Evolutionary conservation across 495 filamentous ascomycete genomes (phyloP).

Genomic region (Jackrogersella minutella): DNA sequence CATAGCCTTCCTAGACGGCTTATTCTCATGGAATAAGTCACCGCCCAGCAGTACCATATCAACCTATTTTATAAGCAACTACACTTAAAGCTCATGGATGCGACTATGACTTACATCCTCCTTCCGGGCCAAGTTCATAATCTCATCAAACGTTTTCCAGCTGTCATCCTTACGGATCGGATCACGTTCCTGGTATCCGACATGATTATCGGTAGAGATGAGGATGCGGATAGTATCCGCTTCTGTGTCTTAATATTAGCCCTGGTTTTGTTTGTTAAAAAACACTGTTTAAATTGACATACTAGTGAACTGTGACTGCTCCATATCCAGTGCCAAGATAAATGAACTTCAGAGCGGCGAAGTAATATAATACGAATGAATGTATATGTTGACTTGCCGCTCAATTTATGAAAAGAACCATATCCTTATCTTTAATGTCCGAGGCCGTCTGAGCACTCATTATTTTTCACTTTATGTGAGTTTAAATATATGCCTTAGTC

Average conservation of each 20-base stretch:
- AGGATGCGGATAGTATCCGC: slow-evolving; percentile 95
- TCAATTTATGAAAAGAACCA: not conserved
- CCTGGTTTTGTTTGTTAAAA: not conserved
- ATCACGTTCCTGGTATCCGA: slow-evolving; percentile 94
- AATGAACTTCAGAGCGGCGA: not conserved
- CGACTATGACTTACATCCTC: slow-evolving; percentile 68
- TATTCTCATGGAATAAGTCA: slow-evolving; percentile 98
- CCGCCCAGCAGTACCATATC: slow-evolving; percentile 97
- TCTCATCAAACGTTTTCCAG: slow-evolving; percentile 94
- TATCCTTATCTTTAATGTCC: not conserved
- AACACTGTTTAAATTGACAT: not conserved
- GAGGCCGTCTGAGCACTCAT: not conserved
- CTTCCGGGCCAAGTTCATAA: slow-evolving; percentile 88
- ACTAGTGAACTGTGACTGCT: slow-evolving; percentile 35
- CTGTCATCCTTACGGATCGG: slow-evolving; percentile 93
- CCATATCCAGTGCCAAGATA: slow-evolving; percentile 12
- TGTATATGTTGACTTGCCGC: not conserved
- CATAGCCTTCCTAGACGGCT: slow-evolving; percentile 94
- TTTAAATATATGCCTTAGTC: not conserved
- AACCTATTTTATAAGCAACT: slow-evolving; percentile 49
- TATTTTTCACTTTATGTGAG: not conserved
- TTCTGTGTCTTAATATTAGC: slow-evolving; percentile 52
- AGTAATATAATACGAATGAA: not conserved
- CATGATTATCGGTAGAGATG: slow-evolving; percentile 94
- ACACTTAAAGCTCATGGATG: not conserved